Evolutionary conservation across 1,284 basidiomycete genomes (phyloP).

Genomic region (Abortiporus biennis): DNA sequence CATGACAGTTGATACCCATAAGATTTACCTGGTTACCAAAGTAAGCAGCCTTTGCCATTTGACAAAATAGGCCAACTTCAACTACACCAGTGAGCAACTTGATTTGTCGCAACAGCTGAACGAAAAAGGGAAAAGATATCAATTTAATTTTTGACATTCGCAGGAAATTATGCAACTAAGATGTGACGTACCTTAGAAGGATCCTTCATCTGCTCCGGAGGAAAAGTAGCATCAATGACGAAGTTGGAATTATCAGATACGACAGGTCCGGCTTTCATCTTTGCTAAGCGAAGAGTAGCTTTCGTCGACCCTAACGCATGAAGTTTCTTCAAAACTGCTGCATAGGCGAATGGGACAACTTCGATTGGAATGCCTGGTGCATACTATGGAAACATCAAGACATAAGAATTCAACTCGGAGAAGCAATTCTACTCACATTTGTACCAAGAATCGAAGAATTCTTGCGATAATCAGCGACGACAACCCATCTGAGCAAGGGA

Average conservation of each 20-base stretch:
- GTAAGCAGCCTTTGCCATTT: conserved; percentile 93
- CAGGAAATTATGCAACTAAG: not conserved
- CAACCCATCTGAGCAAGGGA: conserved; percentile 60
- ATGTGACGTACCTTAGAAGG: conserved; percentile 56
- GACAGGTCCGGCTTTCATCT: conserved; percentile 86
- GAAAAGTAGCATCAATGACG: conserved; percentile 89
- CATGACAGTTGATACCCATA: not conserved
- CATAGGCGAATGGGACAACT: conserved; percentile 95
- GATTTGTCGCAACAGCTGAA: conserved; percentile 63
- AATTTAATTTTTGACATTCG: not conserved
- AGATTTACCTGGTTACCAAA: conserved; percentile 84
- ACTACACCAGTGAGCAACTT: conserved; percentile 95
- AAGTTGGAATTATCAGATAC: conserved; percentile 97
- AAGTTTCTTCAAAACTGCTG: conserved; percentile 73
- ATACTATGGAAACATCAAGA: conserved; percentile 47
- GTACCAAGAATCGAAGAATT: conserved; percentile 82
- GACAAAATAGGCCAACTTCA: conserved; percentile 94
- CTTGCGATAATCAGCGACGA: conserved; percentile 96
- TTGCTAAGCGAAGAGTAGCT: conserved; percentile 77
- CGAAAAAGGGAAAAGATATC: too few species aligned
- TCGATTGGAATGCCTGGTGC: conserved; percentile 91
- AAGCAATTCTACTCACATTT: conserved; percentile 47
- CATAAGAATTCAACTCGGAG: not conserved
- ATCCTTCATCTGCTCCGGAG: conserved; percentile 59
- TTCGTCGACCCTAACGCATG: conserved; percentile 59